A percentile compares a stretch with the other conserved stretches of the same genome.
phyloP scores from a whole-genome alignment of 2,329 filamentous ascomycete species.

The Xylaria sp. region DNA sequence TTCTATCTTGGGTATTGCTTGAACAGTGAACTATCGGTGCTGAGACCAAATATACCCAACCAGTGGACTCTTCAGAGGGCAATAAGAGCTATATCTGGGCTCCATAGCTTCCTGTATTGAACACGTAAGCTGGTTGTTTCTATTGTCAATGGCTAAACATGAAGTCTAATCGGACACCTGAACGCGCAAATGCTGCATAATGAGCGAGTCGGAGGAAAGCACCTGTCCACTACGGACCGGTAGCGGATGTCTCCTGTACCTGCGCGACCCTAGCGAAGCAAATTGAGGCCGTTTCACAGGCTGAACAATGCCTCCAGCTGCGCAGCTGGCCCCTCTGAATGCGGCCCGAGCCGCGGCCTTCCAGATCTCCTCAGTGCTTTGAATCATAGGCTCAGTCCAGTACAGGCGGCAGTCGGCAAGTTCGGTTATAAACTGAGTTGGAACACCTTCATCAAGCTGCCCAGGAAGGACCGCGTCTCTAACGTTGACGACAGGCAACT shows the following conservation, averaged over 20 bases:
- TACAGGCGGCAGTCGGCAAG: constrained; percentile 34
- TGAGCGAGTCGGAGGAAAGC: constrained; percentile 17
- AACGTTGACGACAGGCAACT: constrained; percentile 30
- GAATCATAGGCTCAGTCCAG: constrained; percentile 32
- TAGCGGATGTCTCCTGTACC: constrained; percentile 24
- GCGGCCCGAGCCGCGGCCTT: constrained; percentile 35
- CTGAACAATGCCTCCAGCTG: constrained; percentile 27
- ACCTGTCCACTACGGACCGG: constrained; percentile 19
- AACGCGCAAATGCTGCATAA: constrained; percentile 32
- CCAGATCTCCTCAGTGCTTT: constrained; percentile 31
- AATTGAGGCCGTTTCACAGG: constrained; percentile 11
- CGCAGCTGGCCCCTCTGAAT: constrained; percentile 32
- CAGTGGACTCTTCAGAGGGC: too few relatives aligned
- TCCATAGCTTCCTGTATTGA: background rate
- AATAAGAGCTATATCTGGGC: too few relatives aligned
- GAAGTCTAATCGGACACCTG: constrained; percentile 37
- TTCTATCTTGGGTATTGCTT: too few relatives aligned
- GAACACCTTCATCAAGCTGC: constrained; percentile 25
- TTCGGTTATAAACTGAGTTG: constrained; percentile 35
- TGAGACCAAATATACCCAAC: too few relatives aligned
- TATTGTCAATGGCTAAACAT: background rate
- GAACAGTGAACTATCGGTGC: too few relatives aligned
- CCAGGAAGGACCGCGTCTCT: constrained; percentile 30
- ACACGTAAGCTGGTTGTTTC: background rate
- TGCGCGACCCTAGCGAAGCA: background rate